A percentile compares a stretch with the other conserved stretches of the same genome.
Evolutionary conservation across 345 rosid genomes (phyloP).

Genomic region (Draba incana): DNA sequence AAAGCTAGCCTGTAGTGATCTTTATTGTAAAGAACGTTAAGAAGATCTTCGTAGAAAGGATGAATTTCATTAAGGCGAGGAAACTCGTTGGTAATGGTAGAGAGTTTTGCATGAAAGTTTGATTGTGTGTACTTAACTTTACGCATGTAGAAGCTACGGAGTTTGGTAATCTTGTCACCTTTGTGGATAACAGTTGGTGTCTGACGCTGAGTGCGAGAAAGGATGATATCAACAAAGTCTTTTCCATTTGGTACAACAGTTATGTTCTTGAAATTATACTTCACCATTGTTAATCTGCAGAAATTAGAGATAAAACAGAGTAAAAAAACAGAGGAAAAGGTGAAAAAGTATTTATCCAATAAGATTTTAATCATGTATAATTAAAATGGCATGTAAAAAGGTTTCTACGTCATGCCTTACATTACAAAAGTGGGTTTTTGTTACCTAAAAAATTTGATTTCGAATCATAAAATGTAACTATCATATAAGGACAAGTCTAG

Average conservation of each 20-base stretch:
- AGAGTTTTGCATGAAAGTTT: constrained; percentile 61
- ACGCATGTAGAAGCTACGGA: constrained; percentile 66
- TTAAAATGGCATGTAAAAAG: no score
- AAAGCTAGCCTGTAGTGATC: constrained; percentile 68
- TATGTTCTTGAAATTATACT: constrained; percentile 65
- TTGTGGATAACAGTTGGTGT: constrained; percentile 66
- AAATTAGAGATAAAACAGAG: background rate
- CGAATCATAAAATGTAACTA: background rate
- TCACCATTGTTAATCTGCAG: constrained; percentile 48
- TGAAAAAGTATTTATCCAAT: no score
- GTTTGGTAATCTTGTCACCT: constrained; percentile 54
- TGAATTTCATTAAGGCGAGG: constrained; percentile 64
- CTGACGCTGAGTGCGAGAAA: constrained; percentile 68
- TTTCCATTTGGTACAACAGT: constrained; percentile 66
- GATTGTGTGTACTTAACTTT: constrained; percentile 60
- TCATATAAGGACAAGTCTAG: background rate
- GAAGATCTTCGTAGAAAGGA: constrained; percentile 61
- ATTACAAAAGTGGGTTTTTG: no score
- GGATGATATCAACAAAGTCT: constrained; percentile 56
- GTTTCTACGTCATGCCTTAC: no score
- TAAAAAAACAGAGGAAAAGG: background rate
- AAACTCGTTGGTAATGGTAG: constrained; percentile 58
- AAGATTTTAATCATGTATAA: no score
- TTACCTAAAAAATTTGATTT: background rate
- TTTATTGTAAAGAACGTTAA: constrained; percentile 63